Percentiles rank a stretch among this genome's conserved stretches.
Evolutionary conservation across 192 early-diverging fungal genomes (phyloP).

Genomic region (Backusella westeae): DNA sequence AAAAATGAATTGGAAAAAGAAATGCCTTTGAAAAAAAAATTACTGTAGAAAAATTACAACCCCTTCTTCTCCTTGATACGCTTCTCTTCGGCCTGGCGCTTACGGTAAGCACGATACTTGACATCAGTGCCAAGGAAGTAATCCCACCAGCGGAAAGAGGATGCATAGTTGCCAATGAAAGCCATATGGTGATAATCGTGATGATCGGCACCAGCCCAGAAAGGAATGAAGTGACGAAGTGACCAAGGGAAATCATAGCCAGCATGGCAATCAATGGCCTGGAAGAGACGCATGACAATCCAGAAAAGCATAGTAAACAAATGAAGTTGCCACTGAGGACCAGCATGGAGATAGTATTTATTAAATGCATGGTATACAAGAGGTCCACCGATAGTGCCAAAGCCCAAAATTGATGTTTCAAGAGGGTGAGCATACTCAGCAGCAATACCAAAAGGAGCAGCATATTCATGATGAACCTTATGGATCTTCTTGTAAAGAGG

Average conservation of each 20-base stretch:
- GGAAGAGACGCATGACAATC: slow-evolving; percentile 78
- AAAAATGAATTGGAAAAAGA: background rate
- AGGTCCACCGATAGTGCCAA: slow-evolving; percentile 83
- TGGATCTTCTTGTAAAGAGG: slow-evolving; percentile 88
- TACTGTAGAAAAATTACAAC: slow-evolving; percentile 42
- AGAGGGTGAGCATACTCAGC: slow-evolving; percentile 91
- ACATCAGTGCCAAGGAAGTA: slow-evolving; percentile 81
- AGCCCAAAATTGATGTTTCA: slow-evolving; percentile 81
- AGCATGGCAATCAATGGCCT: slow-evolving; percentile 87
- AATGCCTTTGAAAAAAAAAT: background rate
- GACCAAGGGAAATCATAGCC: slow-evolving; percentile 98
- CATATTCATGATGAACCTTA: slow-evolving; percentile 93
- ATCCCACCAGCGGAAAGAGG: slow-evolving; percentile 92
- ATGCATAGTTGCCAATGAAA: slow-evolving; percentile 78
- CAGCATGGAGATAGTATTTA: background rate
- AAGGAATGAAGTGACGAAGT: slow-evolving; percentile 77
- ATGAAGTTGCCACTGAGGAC: slow-evolving; percentile 67
- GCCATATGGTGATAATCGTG: slow-evolving; percentile 93
- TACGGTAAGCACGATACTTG: slow-evolving; percentile 65
- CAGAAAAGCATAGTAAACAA: slow-evolving; percentile 83
- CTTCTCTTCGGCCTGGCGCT: slow-evolving; percentile 32
- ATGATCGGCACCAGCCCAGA: slow-evolving; percentile 91
- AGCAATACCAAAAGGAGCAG: slow-evolving; percentile 80
- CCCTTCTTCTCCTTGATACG: slow-evolving; percentile 50
- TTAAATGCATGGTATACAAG: slow-evolving; percentile 41